Conservation (phyloP, 2,329 filamentous ascomycete genomes). For the Juglanconis sp. region DNA sequence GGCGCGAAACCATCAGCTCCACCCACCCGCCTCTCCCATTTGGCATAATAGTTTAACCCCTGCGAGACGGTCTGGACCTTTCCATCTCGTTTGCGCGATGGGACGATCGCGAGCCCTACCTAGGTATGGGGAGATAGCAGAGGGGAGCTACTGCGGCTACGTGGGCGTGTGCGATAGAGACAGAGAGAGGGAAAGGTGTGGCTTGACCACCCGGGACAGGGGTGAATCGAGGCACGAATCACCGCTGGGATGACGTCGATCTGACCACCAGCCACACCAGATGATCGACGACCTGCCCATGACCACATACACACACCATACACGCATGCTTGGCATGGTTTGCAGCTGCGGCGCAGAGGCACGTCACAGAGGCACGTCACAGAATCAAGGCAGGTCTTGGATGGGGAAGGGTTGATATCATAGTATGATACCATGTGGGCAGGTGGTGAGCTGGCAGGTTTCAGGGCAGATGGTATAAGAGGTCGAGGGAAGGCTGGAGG, state of each 20-base stretch:
- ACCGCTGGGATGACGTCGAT: slow-evolving; percentile 4
- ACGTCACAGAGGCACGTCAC: neutral
- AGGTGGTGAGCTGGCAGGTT: neutral
- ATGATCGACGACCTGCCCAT: neutral
- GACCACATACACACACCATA: neutral
- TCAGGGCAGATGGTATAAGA: neutral
- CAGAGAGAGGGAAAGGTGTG: neutral
- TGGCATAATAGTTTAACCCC: no score
- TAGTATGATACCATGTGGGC: neutral
- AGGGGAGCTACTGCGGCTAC: no score
- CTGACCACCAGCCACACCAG: slow-evolving; percentile 2
- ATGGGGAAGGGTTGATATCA: neutral
- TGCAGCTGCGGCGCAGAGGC: neutral
- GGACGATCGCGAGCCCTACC: no score
- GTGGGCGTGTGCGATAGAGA: no score
- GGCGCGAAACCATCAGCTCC: no score
- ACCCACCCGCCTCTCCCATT: no score
- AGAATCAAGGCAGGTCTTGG: neutral
- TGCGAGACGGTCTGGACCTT: no score
- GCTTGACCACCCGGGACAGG: slow-evolving; percentile 4
- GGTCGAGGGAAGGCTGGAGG: neutral
- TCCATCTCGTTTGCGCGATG: no score
- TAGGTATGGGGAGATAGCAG: no score
- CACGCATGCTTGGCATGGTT: neutral
- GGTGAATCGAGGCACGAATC: neutral